These are phyloP conservation scores for Pterothamnion heteromorphum DNA, from an alignment of 31 red algal genomes.

Conservation along the genomic window DNA sequence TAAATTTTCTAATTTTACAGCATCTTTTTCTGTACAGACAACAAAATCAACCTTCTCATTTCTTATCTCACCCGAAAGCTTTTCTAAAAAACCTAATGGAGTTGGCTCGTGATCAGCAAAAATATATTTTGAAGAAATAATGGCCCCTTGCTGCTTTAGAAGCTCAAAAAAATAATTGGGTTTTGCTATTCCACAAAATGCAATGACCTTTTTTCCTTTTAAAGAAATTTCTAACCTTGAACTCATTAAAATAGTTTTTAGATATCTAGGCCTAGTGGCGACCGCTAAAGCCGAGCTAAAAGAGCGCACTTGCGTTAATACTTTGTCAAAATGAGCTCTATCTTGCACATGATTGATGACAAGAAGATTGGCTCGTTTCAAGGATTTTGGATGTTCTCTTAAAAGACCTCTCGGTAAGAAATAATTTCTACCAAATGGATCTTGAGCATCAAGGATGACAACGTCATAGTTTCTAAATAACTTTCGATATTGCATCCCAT, in stretches of 20 bases:
- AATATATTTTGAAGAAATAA: not conserved
- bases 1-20: not conserved
- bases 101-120: not conserved
- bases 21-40: constrained; percentile 6
- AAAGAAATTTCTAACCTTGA: not conserved
- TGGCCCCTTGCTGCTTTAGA: not conserved
- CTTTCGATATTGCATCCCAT: not conserved
- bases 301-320: not conserved
- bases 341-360: not conserved
- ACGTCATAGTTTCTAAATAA: not conserved
- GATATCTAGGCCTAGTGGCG: not conserved
- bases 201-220: not conserved
- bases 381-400: not conserved
- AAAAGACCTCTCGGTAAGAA: not conserved
- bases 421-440: not conserved
- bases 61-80: not conserved
- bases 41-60: not conserved
- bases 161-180: not conserved
- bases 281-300: too few relatives aligned
- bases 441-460: not conserved
- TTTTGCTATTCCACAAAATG: not conserved
- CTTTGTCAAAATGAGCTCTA: not conserved
- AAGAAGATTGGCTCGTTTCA: not conserved
- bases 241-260: not conserved
- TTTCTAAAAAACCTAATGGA: not conserved